Conservation (phyloP, 1,284 basidiomycete species). For the Ustilago vetiveriae region DNA sequence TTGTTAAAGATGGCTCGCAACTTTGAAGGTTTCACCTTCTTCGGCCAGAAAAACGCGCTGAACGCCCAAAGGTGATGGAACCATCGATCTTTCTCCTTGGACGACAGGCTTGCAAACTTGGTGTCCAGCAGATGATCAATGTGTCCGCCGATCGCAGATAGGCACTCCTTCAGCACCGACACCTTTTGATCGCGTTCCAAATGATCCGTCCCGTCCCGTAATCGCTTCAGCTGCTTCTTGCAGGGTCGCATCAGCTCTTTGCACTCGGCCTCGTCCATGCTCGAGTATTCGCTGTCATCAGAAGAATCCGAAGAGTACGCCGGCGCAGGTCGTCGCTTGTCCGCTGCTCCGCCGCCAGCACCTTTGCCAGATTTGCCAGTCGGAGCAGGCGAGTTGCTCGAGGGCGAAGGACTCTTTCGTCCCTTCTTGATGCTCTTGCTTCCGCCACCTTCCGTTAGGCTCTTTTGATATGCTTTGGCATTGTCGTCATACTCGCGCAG, state of each 20-base stretch:
- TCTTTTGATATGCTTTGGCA: conserved; percentile 47
- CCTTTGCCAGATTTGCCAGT: conserved; percentile 19
- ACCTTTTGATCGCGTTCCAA: conserved; percentile 95
- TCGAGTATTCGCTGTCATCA: conserved; percentile 68
- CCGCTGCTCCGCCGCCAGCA: conserved; percentile 13
- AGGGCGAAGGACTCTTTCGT: conserved; percentile 38
- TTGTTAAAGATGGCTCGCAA: conserved; percentile 61
- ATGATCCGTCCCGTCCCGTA: conserved; percentile 87
- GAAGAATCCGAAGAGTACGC: conserved; percentile 51
- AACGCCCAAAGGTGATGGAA: conserved; percentile 91
- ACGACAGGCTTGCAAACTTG: conserved; percentile 75
- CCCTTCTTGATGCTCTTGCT: conserved; percentile 36
- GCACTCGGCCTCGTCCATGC: conserved; percentile 93
- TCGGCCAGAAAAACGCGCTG: conserved; percentile 90
- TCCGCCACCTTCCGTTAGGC: conserved; percentile 21
- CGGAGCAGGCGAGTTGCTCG: conserved; percentile 42
- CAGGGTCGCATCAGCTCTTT: conserved; percentile 96
- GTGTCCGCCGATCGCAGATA: conserved; percentile 89
- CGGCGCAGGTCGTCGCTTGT: conserved; percentile 46
- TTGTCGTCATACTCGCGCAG: conserved; percentile 78
- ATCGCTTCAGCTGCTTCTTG: conserved; percentile 95
- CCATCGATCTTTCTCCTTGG: conserved; percentile 84
- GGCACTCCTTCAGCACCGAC: conserved; percentile 90
- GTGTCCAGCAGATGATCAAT: conserved; percentile 84
- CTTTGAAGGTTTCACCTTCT: conserved; percentile 72